phyloP scores from a whole-genome alignment of 768 basidiomycete genomes.

The Tulasnella sp. region DNA sequence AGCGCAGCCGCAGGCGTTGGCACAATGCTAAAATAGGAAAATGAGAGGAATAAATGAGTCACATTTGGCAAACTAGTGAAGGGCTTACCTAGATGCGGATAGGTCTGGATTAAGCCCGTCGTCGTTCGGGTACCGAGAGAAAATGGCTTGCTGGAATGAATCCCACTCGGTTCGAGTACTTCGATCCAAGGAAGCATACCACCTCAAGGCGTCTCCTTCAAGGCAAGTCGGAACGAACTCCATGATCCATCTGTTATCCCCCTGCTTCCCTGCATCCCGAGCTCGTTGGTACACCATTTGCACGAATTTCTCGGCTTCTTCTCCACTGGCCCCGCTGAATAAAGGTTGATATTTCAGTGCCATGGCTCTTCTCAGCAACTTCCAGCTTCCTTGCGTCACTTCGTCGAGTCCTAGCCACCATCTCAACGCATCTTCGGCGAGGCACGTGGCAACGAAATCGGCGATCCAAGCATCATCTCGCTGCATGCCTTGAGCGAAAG shows the following conservation, averaged over 20 bases:
- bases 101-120: too few species aligned
- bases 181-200: too few species aligned
- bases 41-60: too few species aligned
- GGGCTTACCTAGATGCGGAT: too few species aligned
- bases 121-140: too few species aligned
- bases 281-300: not conserved
- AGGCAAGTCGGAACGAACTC: not conserved
- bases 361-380: not conserved
- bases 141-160: too few species aligned
- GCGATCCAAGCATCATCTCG: slow-evolving; percentile 8
- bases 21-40: too few species aligned
- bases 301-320: not conserved
- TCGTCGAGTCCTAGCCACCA: not conserved
- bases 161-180: too few species aligned
- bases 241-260: not conserved
- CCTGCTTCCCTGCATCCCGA: not conserved
- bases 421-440: not conserved
- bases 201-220: too few species aligned
- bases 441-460: not conserved
- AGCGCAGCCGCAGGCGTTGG: too few species aligned
- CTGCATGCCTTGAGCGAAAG: slow-evolving; percentile 3
- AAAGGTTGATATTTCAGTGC: not conserved
- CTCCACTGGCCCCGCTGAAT: not conserved
- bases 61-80: too few species aligned
- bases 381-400: not conserved